A percentile compares a stretch with the other conserved stretches of the same genome.
Evolutionary conservation across 306 rosid species (phyloP).

Genomic region (Rubus parviflorus): DNA sequence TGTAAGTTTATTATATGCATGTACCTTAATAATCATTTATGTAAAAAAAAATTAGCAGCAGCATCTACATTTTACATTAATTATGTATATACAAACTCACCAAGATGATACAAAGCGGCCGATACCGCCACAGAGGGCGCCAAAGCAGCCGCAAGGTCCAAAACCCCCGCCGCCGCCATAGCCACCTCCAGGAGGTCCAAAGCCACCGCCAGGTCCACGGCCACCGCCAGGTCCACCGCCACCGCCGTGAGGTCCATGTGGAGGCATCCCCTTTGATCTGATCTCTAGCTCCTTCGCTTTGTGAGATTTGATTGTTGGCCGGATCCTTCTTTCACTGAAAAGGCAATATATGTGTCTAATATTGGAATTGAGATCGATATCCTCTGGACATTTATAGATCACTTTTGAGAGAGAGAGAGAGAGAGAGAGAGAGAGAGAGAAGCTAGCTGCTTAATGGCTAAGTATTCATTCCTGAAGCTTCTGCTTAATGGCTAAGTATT

Average conservation of each 20-base stretch:
- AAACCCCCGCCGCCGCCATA: not conserved
- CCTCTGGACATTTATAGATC: not conserved
- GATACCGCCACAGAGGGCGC: slow-evolving; percentile 41
- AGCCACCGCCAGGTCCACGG: not conserved
- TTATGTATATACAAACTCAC: slow-evolving; percentile 26
- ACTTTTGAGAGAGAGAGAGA: not conserved
- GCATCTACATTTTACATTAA: too few species aligned
- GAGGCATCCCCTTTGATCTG: slow-evolving; percentile 41
- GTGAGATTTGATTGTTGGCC: not conserved
- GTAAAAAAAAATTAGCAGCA: too few species aligned
- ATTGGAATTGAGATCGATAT: not conserved
- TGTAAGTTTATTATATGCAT: not conserved
- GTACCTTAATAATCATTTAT: too few species aligned
- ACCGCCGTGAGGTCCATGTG: slow-evolving; percentile 31
- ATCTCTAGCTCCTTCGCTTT: not conserved
- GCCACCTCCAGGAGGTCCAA: not conserved
- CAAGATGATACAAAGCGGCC: slow-evolving; percentile 43
- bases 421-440: not conserved
- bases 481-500: slow-evolving; percentile 8
- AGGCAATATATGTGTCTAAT: not conserved
- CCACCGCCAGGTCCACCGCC: not conserved
- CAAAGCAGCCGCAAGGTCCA: slow-evolving; percentile 35
- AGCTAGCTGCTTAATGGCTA: slow-evolving; percentile 2
- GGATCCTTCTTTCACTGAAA: not conserved
- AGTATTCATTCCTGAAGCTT: not conserved